Percentiles rank a stretch among this genome's conserved stretches.
These are phyloP conservation scores for Fusarium albidum DNA, from an alignment of 2,329 filamentous ascomycete species.

Conservation along the genomic window DNA sequence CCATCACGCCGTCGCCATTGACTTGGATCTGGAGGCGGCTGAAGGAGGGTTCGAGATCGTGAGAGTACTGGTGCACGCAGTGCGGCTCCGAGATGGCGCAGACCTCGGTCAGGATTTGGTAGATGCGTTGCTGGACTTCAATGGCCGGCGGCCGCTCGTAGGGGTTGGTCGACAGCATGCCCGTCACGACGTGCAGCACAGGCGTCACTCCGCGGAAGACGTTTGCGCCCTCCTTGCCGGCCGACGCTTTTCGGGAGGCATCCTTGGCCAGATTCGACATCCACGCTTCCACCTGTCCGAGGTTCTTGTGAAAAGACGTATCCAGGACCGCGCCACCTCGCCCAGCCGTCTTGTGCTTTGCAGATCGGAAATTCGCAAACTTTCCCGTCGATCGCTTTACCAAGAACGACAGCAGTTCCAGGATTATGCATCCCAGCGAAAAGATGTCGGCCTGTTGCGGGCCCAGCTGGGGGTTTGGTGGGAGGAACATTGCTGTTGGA, in stretches of 20 bases:
- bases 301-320: conserved; percentile 76
- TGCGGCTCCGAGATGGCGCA: conserved; percentile 60
- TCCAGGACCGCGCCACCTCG: conserved; percentile 70
- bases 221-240: conserved; percentile 49
- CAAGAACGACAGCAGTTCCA: conserved; percentile 75
- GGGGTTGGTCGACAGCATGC: conserved; percentile 63
- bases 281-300: conserved; percentile 74
- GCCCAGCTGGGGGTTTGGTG: conserved; percentile 55
- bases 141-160: conserved; percentile 60
- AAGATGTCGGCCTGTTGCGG: conserved; percentile 74
- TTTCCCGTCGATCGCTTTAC: conserved; percentile 72
- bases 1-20: conserved; percentile 15
- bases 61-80: conserved; percentile 60
- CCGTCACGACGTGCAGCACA: conserved; percentile 59
- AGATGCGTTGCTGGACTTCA: conserved; percentile 61
- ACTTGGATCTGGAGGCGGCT: conserved; percentile 33
- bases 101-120: conserved; percentile 59
- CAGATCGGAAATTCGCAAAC: conserved; percentile 72
- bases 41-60: conserved; percentile 42
- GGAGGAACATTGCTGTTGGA: conserved; percentile 46
- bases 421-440: conserved; percentile 75
- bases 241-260: conserved; percentile 56
- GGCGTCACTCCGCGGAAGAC: conserved; percentile 61
- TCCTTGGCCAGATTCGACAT: conserved; percentile 68
- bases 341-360: conserved; percentile 67